Percentiles rank a stretch among this genome's conserved stretches.
These are phyloP conservation scores for Trichophyton equinum DNA, from an alignment of 2,329 filamentous ascomycete genomes.

Conservation along the genomic window DNA sequence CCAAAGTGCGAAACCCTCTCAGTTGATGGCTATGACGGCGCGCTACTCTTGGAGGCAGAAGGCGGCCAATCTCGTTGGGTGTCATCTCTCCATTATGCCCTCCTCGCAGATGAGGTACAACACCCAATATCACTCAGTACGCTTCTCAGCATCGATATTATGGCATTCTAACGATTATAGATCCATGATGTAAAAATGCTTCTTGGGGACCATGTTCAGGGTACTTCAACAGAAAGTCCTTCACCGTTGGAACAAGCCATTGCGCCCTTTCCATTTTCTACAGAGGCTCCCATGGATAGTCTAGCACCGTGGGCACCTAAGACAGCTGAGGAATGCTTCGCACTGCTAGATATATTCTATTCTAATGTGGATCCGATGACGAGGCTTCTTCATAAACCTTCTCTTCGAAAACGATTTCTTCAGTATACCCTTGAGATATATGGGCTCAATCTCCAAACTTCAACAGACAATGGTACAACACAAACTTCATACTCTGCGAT, in stretches of 20 bases:
- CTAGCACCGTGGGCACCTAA: neutral
- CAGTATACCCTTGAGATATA: neutral
- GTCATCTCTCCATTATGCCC: conserved; percentile 11
- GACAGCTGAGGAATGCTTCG: neutral
- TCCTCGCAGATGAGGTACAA: conserved; percentile 11
- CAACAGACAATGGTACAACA: neutral
- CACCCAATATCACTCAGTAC: neutral
- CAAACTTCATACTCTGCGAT: neutral
- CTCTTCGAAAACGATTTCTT: neutral
- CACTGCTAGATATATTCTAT: neutral
- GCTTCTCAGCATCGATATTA: too few species aligned
- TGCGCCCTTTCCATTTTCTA: neutral
- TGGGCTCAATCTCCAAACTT: neutral
- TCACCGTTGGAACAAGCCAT: neutral
- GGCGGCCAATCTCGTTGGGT: conserved; percentile 10
- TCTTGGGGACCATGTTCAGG: neutral
- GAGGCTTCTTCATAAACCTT: neutral
- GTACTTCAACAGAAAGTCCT: neutral
- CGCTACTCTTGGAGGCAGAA: conserved; percentile 8
- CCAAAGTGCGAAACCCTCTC: neutral
- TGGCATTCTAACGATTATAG: neutral
- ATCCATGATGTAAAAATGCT: conserved; percentile 11
- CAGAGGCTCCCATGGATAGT: neutral
- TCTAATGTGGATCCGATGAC: neutral
- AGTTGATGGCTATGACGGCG: conserved; percentile 10